Percentiles rank a stretch among this genome's conserved stretches.
Evolutionary conservation across 495 filamentous ascomycete genomes (phyloP).

Genomic region (Penicillium cinerascens): DNA sequence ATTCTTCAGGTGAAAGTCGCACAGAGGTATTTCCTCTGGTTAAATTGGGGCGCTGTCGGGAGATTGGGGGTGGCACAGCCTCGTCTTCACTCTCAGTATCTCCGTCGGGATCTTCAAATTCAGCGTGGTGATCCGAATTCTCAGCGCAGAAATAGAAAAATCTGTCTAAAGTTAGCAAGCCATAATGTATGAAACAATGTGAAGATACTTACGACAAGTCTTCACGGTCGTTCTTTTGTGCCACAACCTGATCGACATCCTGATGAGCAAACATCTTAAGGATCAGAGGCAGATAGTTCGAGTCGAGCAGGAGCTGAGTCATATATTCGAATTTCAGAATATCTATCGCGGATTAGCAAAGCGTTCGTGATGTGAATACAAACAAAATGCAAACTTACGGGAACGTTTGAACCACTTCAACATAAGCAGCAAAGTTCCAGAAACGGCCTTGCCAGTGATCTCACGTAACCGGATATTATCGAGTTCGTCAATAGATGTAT

Average conservation of each 20-base stretch:
- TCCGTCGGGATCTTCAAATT: slow-evolving; percentile 21
- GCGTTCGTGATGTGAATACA: neutral
- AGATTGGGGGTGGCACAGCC: slow-evolving; percentile 79
- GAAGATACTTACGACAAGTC: slow-evolving; percentile 67
- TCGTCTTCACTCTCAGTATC: slow-evolving; percentile 58
- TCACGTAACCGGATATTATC: slow-evolving; percentile 78
- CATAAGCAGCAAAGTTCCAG: slow-evolving; percentile 75
- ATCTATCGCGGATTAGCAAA: slow-evolving; percentile 51
- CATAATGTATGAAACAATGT: neutral
- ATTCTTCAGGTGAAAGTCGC: slow-evolving; percentile 31
- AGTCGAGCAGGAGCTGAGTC: slow-evolving; percentile 86
- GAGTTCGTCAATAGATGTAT: slow-evolving; percentile 62
- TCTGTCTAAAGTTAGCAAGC: slow-evolving; percentile 41
- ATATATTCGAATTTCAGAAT: slow-evolving; percentile 95
- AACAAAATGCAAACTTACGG: slow-evolving; percentile 54
- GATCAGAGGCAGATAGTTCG: slow-evolving; percentile 87
- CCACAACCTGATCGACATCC: slow-evolving; percentile 84
- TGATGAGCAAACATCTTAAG: slow-evolving; percentile 91
- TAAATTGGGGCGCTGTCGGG: slow-evolving; percentile 45
- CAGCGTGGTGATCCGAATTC: slow-evolving; percentile 29
- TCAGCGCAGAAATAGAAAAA: slow-evolving; percentile 74
- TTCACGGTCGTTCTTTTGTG: slow-evolving; percentile 75
- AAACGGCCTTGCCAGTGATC: slow-evolving; percentile 86
- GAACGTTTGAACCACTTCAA: slow-evolving; percentile 97
- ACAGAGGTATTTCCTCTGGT: slow-evolving; percentile 22